phyloP scores from a whole-genome alignment of 306 rosid genomes.

The Cicer arietinum region DNA sequence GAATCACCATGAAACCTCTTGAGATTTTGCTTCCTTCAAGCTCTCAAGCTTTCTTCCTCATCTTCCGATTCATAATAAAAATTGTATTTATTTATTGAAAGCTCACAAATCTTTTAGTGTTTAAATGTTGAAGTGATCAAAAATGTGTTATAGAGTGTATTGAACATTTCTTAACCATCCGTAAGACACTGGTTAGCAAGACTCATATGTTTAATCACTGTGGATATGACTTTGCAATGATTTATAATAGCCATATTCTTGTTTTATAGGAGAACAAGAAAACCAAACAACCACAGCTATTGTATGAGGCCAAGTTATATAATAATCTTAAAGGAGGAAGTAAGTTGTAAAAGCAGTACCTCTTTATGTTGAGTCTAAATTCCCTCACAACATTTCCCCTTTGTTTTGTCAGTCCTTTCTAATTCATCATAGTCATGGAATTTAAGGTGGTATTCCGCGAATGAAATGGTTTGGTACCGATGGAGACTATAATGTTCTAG shows the following conservation, averaged over 20 bases:
- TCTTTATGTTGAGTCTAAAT: constrained; percentile 31
- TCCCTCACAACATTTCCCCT: neutral
- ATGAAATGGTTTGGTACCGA: constrained; percentile 85
- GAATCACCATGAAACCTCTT: no score
- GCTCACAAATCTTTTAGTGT: neutral
- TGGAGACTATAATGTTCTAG: constrained; percentile 80
- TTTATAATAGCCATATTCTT: constrained; percentile 5
- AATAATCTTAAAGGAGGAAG: constrained; percentile 67
- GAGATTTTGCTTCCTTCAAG: no score
- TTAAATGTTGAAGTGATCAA: neutral
- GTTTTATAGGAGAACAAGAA: constrained; percentile 58
- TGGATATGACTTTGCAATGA: constrained; percentile 3
- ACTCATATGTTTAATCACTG: constrained; percentile 4
- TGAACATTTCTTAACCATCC: neutral
- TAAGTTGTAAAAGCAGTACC: constrained; percentile 51
- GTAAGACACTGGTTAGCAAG: neutral
- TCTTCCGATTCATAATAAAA: no score
- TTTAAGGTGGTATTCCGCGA: constrained; percentile 81
- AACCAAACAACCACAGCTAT: constrained; percentile 62
- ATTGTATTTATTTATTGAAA: constrained; percentile 3
- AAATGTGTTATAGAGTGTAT: neutral
- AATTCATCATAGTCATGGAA: constrained; percentile 28
- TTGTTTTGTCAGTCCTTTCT: constrained; percentile 29
- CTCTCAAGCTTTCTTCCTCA: no score
- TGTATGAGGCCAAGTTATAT: constrained; percentile 65